Conservation (phyloP, 345 rosid genomes). For the Corchorus olitorius region DNA sequence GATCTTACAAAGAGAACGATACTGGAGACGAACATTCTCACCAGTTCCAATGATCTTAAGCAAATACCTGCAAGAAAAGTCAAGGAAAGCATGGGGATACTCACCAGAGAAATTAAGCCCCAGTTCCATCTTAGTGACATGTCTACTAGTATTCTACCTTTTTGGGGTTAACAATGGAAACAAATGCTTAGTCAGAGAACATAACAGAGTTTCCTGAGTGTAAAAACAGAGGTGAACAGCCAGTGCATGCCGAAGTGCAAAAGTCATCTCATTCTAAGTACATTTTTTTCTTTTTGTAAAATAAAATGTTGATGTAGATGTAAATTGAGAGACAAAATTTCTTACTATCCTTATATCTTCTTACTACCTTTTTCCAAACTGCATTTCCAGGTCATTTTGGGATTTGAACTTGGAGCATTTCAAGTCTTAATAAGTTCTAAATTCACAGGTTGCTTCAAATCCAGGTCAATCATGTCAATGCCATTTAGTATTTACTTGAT, state of each 20-base stretch:
- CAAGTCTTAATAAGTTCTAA: not conserved
- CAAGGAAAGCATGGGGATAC: not conserved
- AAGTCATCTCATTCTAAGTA: not conserved
- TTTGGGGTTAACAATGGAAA: not conserved
- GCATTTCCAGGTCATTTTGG: not conserved
- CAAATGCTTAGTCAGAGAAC: not conserved
- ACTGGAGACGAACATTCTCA: constrained; percentile 88
- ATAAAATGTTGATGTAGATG: not conserved
- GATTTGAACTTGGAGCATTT: not conserved
- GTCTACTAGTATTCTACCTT: not conserved
- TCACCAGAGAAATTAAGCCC: not conserved
- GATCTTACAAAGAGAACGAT: constrained; percentile 83
- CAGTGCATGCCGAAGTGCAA: not conserved
- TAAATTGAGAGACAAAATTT: not conserved
- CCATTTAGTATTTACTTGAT: too few species aligned
- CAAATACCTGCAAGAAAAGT: constrained; percentile 62
- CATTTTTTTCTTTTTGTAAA: not conserved
- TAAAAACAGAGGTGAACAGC: not conserved
- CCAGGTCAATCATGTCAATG: too few species aligned
- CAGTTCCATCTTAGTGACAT: not conserved
- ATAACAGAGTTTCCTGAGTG: not conserved
- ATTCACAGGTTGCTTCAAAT: not conserved
- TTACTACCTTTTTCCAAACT: not conserved
- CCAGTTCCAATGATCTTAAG: constrained; percentile 79
- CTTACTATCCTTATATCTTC: not conserved